Base-by-base conservation (phyloP, 2,329 filamentous ascomycete genomes). In the Furcasterigmium furcatum region DNA sequence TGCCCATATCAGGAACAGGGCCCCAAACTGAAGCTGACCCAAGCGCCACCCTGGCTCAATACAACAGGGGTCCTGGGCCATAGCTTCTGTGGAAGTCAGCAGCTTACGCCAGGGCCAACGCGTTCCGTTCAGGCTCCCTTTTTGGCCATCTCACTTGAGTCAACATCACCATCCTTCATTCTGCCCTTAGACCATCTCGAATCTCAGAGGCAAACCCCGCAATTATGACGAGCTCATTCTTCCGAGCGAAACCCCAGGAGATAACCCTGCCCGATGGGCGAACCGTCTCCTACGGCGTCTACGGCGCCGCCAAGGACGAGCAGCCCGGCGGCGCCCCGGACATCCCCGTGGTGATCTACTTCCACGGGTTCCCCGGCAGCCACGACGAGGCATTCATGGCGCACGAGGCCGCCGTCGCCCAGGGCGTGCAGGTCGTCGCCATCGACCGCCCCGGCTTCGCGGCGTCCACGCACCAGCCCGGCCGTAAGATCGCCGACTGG, bases 361-460 rank as follows among this genome's bases (percentile, higher is more conserved):
- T 73, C 47, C 71, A 73, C 51, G 70, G 69, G 10, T 70, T 63
- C 45, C 70, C 69, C 0, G 60, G 60, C 1, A 69, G 63, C 7
- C 67, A 67, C n/a, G 55, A 68, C 18, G 69, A 72, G 46, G 63
- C 54, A 10, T 44, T 43, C 9, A 46, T 47, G 8, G 40, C 60
- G 16, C 53, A 64, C 30, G 44, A 49, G 2, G 35, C 56, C 8
- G 63, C 61, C 16, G 49, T 47, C 5, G 50, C 50, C 9, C 56
- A 53, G 9, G 46, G 52, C 9, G 43, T 68, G 25, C 65, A 63
- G 6, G n/a, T 72, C 32, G 55, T 73, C 30, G 56, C 64, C 7
- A 53, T 66, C 10, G 69, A 72, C 47, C 60, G 70, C 1, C 69
- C 71, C 3, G 71, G 71, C 12, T 67, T 65, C 36, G 71, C 67